Conservation (phyloP, 2,329 filamentous ascomycete species). For the Trichoderma simmonsii region DNA sequence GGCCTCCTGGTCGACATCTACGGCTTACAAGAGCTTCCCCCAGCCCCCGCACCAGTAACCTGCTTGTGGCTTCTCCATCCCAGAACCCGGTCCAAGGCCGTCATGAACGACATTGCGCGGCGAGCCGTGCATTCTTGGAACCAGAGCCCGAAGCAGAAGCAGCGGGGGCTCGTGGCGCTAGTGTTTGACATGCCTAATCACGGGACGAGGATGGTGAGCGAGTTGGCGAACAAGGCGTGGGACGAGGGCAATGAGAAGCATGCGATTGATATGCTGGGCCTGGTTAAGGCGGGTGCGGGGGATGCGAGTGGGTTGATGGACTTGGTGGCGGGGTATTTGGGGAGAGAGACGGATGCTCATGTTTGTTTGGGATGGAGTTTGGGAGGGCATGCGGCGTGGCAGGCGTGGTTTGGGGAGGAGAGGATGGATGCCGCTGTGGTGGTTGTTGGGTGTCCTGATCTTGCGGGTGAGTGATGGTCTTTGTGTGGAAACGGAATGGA, state of each 20-base stretch:
- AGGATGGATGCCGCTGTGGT: slow-evolving; percentile 75
- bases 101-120: slow-evolving; percentile 74
- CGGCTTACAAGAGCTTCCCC: slow-evolving; percentile 70
- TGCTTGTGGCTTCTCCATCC: slow-evolving; percentile 93
- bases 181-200: slow-evolving; percentile 94
- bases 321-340: slow-evolving; percentile 69
- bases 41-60: slow-evolving; percentile 54
- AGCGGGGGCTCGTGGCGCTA: slow-evolving; percentile 70
- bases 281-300: slow-evolving; percentile 67
- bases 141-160: slow-evolving; percentile 26
- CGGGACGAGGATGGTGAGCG: slow-evolving; percentile 66
- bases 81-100: slow-evolving; percentile 64
- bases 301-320: slow-evolving; percentile 76
- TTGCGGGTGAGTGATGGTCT: slow-evolving; percentile 53
- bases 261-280: slow-evolving; percentile 87
- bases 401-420: slow-evolving; percentile 72
- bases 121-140: slow-evolving; percentile 69
- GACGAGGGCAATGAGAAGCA: slow-evolving; percentile 73
- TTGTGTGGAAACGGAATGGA: not conserved
- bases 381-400: slow-evolving; percentile 86
- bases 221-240: slow-evolving; percentile 74
- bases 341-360: slow-evolving; percentile 55
- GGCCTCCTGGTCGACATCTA: slow-evolving; percentile 78
- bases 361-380: slow-evolving; percentile 79
- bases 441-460: slow-evolving; percentile 89